Percentiles rank a stretch among this genome's conserved stretches.
These are phyloP conservation scores for Jamesozyma lodderae DNA, from an alignment of 805 yeast species.

Conservation along the genomic window DNA sequence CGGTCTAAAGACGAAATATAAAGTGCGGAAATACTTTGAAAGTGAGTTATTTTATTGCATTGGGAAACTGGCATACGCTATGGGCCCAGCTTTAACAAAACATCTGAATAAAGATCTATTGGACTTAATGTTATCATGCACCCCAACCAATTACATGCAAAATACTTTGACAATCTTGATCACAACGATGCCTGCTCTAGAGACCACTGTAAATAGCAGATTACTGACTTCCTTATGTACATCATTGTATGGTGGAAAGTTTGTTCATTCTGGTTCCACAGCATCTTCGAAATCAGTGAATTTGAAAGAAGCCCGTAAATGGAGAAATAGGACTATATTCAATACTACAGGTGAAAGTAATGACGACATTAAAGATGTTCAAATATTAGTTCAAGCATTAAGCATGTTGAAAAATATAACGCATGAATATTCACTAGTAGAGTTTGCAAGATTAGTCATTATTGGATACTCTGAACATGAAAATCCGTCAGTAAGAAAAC, in stretches of 20 bases:
- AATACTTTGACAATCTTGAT: slow-evolving; percentile 61
- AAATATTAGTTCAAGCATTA: slow-evolving; percentile 65
- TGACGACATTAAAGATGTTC: slow-evolving; percentile 39
- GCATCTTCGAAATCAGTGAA: slow-evolving; percentile 51
- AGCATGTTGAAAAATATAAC: slow-evolving; percentile 67
- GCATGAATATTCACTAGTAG: slow-evolving; percentile 70
- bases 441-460: slow-evolving; percentile 78
- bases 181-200: slow-evolving; percentile 69
- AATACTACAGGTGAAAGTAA: slow-evolving; percentile 50
- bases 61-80: slow-evolving; percentile 76
- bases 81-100: slow-evolving; percentile 89
- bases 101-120: slow-evolving; percentile 74
- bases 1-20: slow-evolving; percentile 46
- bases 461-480: slow-evolving; percentile 78
- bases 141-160: slow-evolving; percentile 76
- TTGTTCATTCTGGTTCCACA: slow-evolving; percentile 82
- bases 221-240: slow-evolving; percentile 62
- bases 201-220: slow-evolving; percentile 60
- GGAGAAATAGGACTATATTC: slow-evolving; percentile 62
- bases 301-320: slow-evolving; percentile 60
- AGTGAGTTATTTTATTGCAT: slow-evolving; percentile 84
- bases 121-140: slow-evolving; percentile 70
- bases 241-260: slow-evolving; percentile 72
- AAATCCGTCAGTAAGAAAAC: slow-evolving; percentile 67
- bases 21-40: slow-evolving; percentile 63